phyloP scores from a whole-genome alignment of 2,329 filamentous ascomycete genomes.

The Colletotrichum brevisporum region DNA sequence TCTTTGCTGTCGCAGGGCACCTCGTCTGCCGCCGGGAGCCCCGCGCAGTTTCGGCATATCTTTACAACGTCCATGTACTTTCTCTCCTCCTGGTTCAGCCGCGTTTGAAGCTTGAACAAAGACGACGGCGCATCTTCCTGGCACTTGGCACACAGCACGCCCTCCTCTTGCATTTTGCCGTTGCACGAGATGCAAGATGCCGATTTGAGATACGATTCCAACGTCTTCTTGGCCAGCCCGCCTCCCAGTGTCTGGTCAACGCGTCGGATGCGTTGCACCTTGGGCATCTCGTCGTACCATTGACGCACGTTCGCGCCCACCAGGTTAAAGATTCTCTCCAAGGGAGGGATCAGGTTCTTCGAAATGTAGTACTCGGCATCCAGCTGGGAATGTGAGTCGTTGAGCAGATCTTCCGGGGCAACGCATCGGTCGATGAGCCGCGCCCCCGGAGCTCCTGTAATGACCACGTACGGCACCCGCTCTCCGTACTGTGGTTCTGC shows the following conservation, averaged over 20 bases:
- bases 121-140: slow-evolving; percentile 68
- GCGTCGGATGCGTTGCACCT: slow-evolving; percentile 81
- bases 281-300: slow-evolving; percentile 99
- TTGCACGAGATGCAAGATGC: slow-evolving; percentile 85
- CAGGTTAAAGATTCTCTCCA: slow-evolving; percentile 97
- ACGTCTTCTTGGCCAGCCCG: slow-evolving; percentile 65
- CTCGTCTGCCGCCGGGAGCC: slow-evolving; percentile 79
- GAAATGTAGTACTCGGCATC: slow-evolving; percentile 98
- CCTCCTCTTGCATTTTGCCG: slow-evolving; percentile 60
- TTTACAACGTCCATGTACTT: slow-evolving; percentile 74
- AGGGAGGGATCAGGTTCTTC: slow-evolving; percentile 94
- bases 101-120: slow-evolving; percentile 73
- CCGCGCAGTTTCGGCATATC: slow-evolving; percentile 86
- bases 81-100: slow-evolving; percentile 74
- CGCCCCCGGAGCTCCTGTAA: slow-evolving; percentile 88
- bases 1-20: slow-evolving; percentile 92
- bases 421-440: slow-evolving; percentile 91
- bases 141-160: slow-evolving; percentile 71
- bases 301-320: slow-evolving; percentile 90
- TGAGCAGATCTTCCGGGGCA: slow-evolving; percentile 84
- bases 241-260: slow-evolving; percentile 59
- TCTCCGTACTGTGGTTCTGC: slow-evolving; percentile 96
- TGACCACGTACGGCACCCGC: slow-evolving; percentile 93
- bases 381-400: slow-evolving; percentile 82
- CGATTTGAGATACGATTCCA: slow-evolving; percentile 94